A percentile compares a stretch with the other conserved stretches of the same genome.
phyloP scores from a whole-genome alignment of 2,329 filamentous ascomycete species.

The Thielaviopsis musarum region DNA sequence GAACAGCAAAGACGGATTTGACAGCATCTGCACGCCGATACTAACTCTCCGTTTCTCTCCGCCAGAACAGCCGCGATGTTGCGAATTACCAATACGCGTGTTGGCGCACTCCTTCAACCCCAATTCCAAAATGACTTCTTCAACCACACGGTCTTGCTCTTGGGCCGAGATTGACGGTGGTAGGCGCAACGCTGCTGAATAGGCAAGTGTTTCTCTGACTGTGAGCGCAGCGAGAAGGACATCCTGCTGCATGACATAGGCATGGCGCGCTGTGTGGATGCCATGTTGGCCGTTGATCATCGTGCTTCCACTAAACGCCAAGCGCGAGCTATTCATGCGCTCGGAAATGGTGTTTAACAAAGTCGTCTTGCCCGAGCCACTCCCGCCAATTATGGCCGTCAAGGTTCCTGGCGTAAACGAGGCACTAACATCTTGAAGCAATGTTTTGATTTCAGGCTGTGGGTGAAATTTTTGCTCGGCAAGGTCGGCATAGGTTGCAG shows the following conservation, averaged over 20 bases:
- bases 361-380: conserved; percentile 57
- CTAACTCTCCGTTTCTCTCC: conserved; percentile 64
- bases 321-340: conserved; percentile 39
- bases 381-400: conserved; percentile 60
- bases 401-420: conserved; percentile 48
- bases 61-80: conserved; percentile 60
- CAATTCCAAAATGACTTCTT: conserved; percentile 60
- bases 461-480: conserved; percentile 23
- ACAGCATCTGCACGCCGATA: conserved; percentile 63
- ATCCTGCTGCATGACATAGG: conserved; percentile 65
- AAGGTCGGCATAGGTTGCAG: conserved; percentile 27
- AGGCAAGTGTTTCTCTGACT: conserved; percentile 56
- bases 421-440: conserved; percentile 47
- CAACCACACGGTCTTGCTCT: conserved; percentile 47
- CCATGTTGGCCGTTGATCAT: conserved; percentile 44
- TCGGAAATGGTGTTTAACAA: conserved; percentile 56
- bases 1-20: conserved; percentile 62
- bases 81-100: conserved; percentile 53
- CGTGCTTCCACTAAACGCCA: conserved; percentile 35
- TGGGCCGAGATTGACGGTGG: conserved; percentile 41
- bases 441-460: conserved; percentile 26
- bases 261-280: conserved; percentile 38
- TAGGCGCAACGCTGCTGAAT: conserved; percentile 55
- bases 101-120: conserved; percentile 63
- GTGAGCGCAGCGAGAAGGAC: conserved; percentile 56